A percentile compares a stretch with the other conserved stretches of the same genome.
Conservation (phyloP, 805 yeast species). For the Huiozyma naganishii region DNA sequence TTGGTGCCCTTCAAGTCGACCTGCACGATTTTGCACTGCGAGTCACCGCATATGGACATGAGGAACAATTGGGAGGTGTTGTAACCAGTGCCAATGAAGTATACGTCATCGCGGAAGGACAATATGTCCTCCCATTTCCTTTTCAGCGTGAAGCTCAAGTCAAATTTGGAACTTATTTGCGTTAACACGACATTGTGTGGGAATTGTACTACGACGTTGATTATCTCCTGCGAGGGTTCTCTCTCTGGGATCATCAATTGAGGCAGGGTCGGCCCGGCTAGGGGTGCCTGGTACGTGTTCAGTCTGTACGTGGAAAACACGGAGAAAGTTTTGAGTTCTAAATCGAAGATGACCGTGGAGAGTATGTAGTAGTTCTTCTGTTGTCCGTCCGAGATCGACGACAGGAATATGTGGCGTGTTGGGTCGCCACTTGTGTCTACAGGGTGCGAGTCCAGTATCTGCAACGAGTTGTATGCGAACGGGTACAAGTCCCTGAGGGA, state of each 20-base stretch:
- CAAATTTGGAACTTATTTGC: conserved; percentile 39
- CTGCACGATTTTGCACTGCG: conserved; percentile 38
- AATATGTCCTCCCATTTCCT: conserved; percentile 77
- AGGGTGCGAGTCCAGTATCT: conserved; percentile 53
- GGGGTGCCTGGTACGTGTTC: conserved; percentile 34
- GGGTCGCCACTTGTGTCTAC: conserved; percentile 27
- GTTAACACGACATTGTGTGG: conserved; percentile 54
- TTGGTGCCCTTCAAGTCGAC: conserved; percentile 34
- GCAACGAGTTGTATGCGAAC: conserved; percentile 39
- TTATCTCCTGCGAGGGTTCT: conserved; percentile 4
- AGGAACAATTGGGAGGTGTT: conserved; percentile 39
- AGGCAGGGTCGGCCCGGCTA: conserved; percentile 1
- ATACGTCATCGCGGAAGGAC: conserved; percentile 40
- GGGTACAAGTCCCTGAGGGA: conserved; percentile 40
- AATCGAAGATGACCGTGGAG: conserved; percentile 38
- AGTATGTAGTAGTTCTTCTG: conserved; percentile 34
- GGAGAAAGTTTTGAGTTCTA: conserved; percentile 40
- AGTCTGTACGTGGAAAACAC: conserved; percentile 58
- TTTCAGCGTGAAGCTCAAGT: conserved; percentile 25
- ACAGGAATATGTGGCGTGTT: conserved; percentile 38
- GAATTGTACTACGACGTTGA: conserved; percentile 48
- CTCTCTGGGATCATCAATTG: conserved; percentile 10
- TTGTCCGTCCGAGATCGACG: conserved; percentile 31
- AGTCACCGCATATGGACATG: conserved; percentile 23
- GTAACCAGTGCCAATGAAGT: conserved; percentile 49